Percentiles rank a stretch among this genome's conserved stretches.
Evolutionary conservation across 441 rosid species (phyloP).

Genomic region (Aquilaria agallochum): DNA sequence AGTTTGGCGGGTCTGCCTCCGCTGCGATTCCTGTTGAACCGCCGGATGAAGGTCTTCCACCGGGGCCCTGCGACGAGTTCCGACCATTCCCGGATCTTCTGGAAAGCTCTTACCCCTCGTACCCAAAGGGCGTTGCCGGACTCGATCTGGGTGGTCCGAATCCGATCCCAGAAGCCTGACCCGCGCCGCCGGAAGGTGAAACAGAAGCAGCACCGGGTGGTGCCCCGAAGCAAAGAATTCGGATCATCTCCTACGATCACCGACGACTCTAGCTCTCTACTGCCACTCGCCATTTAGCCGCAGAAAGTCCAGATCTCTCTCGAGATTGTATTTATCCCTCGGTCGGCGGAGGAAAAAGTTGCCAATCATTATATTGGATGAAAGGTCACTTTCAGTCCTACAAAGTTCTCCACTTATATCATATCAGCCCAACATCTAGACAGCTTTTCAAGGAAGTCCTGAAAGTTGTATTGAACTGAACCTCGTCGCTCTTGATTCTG

Average conservation of each 20-base stretch:
- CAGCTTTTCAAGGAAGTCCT: no score
- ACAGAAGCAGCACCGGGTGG: slow-evolving; percentile 37
- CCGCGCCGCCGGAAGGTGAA: slow-evolving; percentile 28
- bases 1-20: slow-evolving; percentile 37
- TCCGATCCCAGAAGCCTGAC: slow-evolving; percentile 50
- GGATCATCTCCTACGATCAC: slow-evolving; percentile 9
- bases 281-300: no score
- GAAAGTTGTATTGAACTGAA: no score
- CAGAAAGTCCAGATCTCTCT: no score
- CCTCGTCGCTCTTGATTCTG: no score
- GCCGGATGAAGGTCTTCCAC: slow-evolving; percentile 91
- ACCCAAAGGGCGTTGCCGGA: slow-evolving; percentile 36
- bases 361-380: no score
- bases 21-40: slow-evolving; percentile 49
- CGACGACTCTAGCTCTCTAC: slow-evolving; percentile 6
- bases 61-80: slow-evolving; percentile 90
- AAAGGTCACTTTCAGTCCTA: no score
- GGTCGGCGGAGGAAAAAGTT: no score
- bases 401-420: no score
- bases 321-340: no score
- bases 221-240: slow-evolving; percentile 15
- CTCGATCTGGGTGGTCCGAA: slow-evolving; percentile 25
- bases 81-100: slow-evolving; percentile 74
- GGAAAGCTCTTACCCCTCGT: slow-evolving; percentile 32
- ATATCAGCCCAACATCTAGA: no score